Evolutionary conservation across 345 rosid genomes (phyloP), one percentile per base, ranked within the genome.

Genomic region (Heritiera littoralis): DNA sequence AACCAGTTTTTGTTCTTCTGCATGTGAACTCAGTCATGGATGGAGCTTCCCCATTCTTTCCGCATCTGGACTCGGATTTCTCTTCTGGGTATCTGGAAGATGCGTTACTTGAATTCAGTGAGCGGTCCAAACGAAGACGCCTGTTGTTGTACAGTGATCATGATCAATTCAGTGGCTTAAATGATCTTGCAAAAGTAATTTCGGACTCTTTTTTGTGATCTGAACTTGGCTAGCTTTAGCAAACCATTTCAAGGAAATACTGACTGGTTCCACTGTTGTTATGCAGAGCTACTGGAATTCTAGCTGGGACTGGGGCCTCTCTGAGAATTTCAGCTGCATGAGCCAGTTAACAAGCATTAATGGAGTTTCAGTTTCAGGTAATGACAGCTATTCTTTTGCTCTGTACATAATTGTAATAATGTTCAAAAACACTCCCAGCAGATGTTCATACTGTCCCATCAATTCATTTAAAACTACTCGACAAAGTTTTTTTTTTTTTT

Each of bases 51-150:
- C 85, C 83, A 23, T 82, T 87, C 66, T 84, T 90, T 79, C 88
- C 87, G 13, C 65, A 86, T 76, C 56, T 79, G 3, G 84, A 86
- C 64, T 81, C 88, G 63, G 94, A 90, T 79, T 83, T 88, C n/a
- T 93, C 98, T 14, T 88, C 97, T 66, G 98, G 98, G 48, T 95
- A 95, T 75, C 88, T 95, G 20, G 94, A 95, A 81, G 98, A 95
- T 74, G 98, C 97, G 41, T 79, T 95, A 75, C 80, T 90, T 6
- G 93, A 92, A 82, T 89, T 88, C 54, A 83, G 81, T n/a, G 95
- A 88, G 68, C 81, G 88, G 70, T 89, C 92, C 74, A 95, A 93
- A 86, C 86, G 93, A 61, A 83, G 94, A 70, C 91, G 97, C 48
- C 81, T 93, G 83, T 51, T 83, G 35, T 13, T 85, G 55, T 81